Evolutionary conservation across 495 filamentous ascomycete genomes (phyloP).

Genomic region (Neurospora discreta): DNA sequence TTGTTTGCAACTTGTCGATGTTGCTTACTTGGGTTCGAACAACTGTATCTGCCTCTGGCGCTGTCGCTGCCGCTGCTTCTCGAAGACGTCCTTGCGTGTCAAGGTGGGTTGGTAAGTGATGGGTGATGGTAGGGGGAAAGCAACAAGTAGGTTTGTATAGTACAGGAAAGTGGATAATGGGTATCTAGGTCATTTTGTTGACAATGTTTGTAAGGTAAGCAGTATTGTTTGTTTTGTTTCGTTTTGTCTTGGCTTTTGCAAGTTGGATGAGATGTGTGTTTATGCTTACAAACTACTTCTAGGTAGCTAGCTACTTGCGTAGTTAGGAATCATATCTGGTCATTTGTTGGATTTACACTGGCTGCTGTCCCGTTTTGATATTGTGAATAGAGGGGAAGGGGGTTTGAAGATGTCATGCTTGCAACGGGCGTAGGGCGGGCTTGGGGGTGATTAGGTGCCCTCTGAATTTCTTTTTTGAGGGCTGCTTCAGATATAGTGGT

Average conservation of each 20-base stretch:
- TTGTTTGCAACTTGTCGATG: background rate
- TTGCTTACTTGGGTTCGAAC: background rate
- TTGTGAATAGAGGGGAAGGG: background rate
- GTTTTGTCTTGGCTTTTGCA: background rate
- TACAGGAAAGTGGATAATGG: background rate
- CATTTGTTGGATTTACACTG: background rate
- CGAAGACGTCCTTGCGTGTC: background rate
- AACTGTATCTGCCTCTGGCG: background rate
- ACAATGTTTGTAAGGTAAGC: background rate
- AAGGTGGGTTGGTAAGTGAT: background rate
- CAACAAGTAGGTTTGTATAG: background rate
- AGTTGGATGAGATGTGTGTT: background rate
- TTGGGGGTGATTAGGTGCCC: background rate
- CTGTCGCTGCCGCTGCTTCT: background rate
- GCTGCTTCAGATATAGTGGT: background rate
- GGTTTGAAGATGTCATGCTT: background rate
- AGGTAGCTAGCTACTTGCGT: background rate
- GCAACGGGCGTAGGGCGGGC: too few relatives aligned
- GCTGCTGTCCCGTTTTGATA: background rate
- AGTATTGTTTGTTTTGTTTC: background rate
- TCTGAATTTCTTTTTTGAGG: fast-evolving
- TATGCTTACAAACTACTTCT: background rate
- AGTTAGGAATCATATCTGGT: background rate
- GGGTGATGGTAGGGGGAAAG: background rate
- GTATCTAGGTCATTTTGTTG: background rate